Evolutionary conservation across 768 basidiomycete genomes (phyloP).

Genomic region (Russula olivacea): DNA sequence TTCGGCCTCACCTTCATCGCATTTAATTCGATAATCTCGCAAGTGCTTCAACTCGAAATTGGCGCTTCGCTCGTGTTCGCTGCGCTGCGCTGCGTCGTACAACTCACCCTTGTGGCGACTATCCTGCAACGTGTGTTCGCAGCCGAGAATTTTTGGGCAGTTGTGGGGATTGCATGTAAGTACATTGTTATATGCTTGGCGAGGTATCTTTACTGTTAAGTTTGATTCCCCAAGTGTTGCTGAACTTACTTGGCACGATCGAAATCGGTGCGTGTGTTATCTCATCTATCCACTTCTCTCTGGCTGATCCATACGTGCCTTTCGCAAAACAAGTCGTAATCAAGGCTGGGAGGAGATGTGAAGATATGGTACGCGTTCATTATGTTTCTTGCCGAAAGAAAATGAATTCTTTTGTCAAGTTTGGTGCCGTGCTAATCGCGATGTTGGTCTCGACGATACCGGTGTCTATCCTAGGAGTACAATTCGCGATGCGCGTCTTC

Average conservation of each 20-base stretch:
- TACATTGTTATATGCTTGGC: conserved; percentile 17
- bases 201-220: background rate
- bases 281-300: background rate
- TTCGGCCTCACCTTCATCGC: conserved; percentile 71
- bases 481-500: conserved; percentile 68
- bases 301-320: background rate
- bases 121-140: conserved; percentile 71
- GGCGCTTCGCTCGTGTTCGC: conserved; percentile 63
- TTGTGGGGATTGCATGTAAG: conserved; percentile 68
- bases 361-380: conserved; percentile 57
- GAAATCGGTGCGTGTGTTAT: conserved; percentile 55
- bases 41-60: conserved; percentile 58
- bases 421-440: conserved; percentile 55
- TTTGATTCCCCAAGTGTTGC: conserved; percentile 40
- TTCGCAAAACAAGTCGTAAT: conserved; percentile 50
- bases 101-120: conserved; percentile 68
- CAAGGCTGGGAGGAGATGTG: conserved; percentile 67
- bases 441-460: conserved; percentile 74
- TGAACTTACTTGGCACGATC: conserved; percentile 72
- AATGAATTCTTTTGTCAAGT: conserved; percentile 36
- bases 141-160: conserved; percentile 66
- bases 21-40: conserved; percentile 64
- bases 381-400: background rate
- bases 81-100: conserved; percentile 67
- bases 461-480: conserved; percentile 67